Evolutionary conservation across 176 grass and related monocot genomes (phyloP).

Genomic region (Musa acuminata): DNA sequence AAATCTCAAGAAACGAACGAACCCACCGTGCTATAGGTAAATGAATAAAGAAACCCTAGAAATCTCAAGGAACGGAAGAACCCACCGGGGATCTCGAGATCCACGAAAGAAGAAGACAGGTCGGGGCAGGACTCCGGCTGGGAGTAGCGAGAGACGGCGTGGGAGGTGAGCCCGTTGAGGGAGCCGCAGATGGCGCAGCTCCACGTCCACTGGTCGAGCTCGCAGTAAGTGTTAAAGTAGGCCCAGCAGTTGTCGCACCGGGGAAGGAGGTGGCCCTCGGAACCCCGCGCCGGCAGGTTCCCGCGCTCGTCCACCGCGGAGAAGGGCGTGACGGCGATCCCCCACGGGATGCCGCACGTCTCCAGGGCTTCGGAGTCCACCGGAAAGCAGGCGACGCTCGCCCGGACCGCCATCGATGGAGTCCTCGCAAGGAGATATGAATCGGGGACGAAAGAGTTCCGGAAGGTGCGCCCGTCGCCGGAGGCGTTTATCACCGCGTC

Average conservation of each 20-base stretch:
- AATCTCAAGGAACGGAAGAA: too few relatives aligned
- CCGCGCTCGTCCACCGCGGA: conserved; percentile 57
- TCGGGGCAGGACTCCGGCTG: conserved; percentile 48
- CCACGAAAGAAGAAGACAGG: conserved; percentile 63
- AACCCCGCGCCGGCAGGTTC: conserved; percentile 27
- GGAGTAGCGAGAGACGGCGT: conserved; percentile 43
- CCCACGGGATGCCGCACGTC: conserved; percentile 65
- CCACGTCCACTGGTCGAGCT: conserved; percentile 81
- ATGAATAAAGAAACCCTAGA: too few relatives aligned
- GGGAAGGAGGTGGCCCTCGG: conserved; percentile 47
- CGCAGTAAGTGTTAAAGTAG: conserved; percentile 56
- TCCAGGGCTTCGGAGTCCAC: conserved; percentile 41
- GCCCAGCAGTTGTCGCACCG: conserved; percentile 90
- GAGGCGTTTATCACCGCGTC: too few relatives aligned
- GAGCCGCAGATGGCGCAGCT: conserved; percentile 64
- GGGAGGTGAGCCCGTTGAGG: conserved; percentile 58
- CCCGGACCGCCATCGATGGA: conserved; percentile 53
- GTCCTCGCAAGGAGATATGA: too few relatives aligned
- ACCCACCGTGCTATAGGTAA: too few relatives aligned
- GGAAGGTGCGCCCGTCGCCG: too few relatives aligned
- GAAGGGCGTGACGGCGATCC: conserved; percentile 80
- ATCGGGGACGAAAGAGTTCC: too few relatives aligned
- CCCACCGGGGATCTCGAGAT: conserved; percentile 69
- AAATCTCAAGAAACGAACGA: not conserved
- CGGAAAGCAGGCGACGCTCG: conserved; percentile 68